Evolutionary conservation across 768 basidiomycete species (phyloP), one percentile per base, ranked within the genome.

Genomic region (Galerina marginata): DNA sequence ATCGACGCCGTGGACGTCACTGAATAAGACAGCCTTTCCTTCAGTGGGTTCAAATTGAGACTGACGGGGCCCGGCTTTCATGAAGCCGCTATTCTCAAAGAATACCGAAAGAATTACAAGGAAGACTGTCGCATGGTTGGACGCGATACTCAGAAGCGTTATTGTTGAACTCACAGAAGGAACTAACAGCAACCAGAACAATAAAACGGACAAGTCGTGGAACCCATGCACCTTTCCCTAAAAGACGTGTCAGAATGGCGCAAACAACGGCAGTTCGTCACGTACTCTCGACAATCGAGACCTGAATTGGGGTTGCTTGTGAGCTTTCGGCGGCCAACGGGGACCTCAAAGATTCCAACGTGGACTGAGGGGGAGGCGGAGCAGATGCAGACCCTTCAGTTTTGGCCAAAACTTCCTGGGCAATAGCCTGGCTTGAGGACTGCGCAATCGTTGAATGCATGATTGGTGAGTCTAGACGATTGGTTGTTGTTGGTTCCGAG

Each of bases 1-100:
- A 66, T 99, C 97, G 26, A 96, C 91, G 33, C 97, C 97, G 65
- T 99, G 96, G 5, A 99, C 95, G 74, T 99, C 97, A 63, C 86
- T 88, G 71, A 99, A 99, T 68, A 86, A 95, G 74, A 96, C 90
- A 1, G 86, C 81, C 67, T 92, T 93, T 33, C 89, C 92, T 71
- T 90, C 83, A 3, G 84, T 76, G 6, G 93, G 91, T 66, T 95
- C 90, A 68, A 95, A 98, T 67, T 96, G 89, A 26, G 88, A 76
- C 61, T 90, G 88, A 33, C 86, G 86, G 42, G 90, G 89, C 3
- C 91, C 94, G 5, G 91, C 88, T 77, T 96, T 96, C 79, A 97
- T 86, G 43, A 98, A 81, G 3, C 96, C 96, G 25, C 93, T 91
- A 72, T 94, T 96, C 75, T 98, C 96, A 67, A 98, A 85, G 66